Base-by-base conservation (phyloP, 2,329 filamentous ascomycete species). In the Bipolaris gigantea region DNA sequence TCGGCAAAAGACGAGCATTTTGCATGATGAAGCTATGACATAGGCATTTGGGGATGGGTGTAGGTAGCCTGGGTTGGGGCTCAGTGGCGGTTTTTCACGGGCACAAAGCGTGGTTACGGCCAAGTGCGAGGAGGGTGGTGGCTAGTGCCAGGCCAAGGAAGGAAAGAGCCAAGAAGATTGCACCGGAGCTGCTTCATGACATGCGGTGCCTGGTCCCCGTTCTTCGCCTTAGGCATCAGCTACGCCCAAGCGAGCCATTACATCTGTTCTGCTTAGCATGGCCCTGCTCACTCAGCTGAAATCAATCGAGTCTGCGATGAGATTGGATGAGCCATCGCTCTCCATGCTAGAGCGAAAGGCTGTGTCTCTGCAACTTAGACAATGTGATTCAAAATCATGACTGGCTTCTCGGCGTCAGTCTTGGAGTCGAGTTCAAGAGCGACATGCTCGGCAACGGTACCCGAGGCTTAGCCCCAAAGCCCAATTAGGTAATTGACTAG, bases 271-370 rank as follows among this genome's bases (percentile, higher is more conserved):
- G 3, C 59, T 70, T 5, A 65, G 66, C 7, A 62, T 61, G 49
- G 64, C 67, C 7, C 56, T 62, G 66, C 62, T 71, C 7, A 65
- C 66, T 25, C 59, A 27, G 67, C 65, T 19, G 66, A 71, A 19
- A 70, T 71, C 27, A 65, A 67, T 15, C 53, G 70, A 9, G 53
- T 70, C 11, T 66, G 69, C 18, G 64, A 68, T 8, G 59, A 68
- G 41, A 67, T 70, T 21, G 67, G 60, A 0, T 69, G 68, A 39
- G 69, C 65, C 52, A 65, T 64, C 19, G 68, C 65, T 2, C 48
- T 57, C 5, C 68, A 70, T 42, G 65, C 66, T 1, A 61, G 56
- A 16, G 51, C 62, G 6, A 57, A 59, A 16, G 64, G 60, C 1
- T 68, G 66, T 27, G 55, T 66, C 39, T 67, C 63, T 11, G 61